Evolutionary conservation across 108 stramenopile species (phyloP), one percentile per base, ranked within the genome.

Genomic region (Fragilaria radians): DNA sequence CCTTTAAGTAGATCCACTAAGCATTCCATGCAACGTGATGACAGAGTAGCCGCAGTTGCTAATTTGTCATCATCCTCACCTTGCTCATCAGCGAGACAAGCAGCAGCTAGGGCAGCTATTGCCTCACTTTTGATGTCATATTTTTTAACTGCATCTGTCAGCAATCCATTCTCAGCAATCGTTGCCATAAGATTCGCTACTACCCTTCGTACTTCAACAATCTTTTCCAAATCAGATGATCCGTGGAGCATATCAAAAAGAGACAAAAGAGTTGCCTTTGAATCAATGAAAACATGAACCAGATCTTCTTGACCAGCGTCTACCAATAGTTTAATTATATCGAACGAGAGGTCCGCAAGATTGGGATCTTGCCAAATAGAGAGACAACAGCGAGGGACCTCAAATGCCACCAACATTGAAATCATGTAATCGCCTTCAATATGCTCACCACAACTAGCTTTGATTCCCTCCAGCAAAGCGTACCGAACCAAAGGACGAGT

Each of bases 161-260:
- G 68, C 48, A 76, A 58, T 22, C 83, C 83, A 46, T 53, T 68
- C 32, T 81, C 71, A 1, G 81, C 83, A 34, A 88, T 57, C 53
- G 74, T 74, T 14, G 66, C 83, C 7, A 87, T 58, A 19, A 71
- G 65, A 14, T 53, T 55, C 3, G 85, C 79, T 50, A 82, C 66
- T 31, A 77, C 70, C 1, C 62, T 66, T 18, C 62, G 61, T 31
- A 76, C 74, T 47, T 83, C 71, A 17, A 54, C 49, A 47, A 59
- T 63, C 28, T 66, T 63, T 2, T 63, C 60, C 11, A 52, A 9
- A 24, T 60, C 52, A 11, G 56, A 21, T 33, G 80, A 63, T 4
- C 72, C 36, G 46, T 79, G 82, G 48, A 91, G 68, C 55, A 82
- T 52, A 58, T 87, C 83, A 32, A 91, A 81, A 42, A 91, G 53